Evolutionary conservation across 257 asterid species (phyloP), one percentile per base, ranked within the genome.

Genomic region (Solanum stenotomum): DNA sequence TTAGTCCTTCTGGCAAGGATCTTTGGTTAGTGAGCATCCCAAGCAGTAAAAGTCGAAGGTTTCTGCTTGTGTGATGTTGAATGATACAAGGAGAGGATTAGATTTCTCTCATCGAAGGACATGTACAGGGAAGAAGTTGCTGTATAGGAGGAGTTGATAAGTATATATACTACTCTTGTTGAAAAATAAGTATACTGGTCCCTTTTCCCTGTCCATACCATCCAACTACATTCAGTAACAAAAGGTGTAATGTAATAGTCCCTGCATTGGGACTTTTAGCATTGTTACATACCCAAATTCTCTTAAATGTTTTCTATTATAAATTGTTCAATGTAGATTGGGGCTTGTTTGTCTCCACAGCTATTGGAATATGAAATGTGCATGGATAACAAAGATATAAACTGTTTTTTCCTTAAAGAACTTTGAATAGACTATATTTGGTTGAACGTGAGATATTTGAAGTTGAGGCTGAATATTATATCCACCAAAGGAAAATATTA

Each of bases 31-130:
- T 89, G 86, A 86, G 93, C 96, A 87, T 93, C 92, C 91, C 91
- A 85, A 90, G 92, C 91, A 90, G 91, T 87, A 35, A 46, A 84
- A 86, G 42, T 85, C 22, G 3, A 10, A 63, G 77, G 29, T 34
- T 87, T 90, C 94, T 92, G 94, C 93, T 91, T 86, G 92, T 88
- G 92, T 89, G 91, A 89, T 89, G 93, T 68, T 81, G 81, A 82
- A 75, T 75, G 31, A 75, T 75, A 38, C 34, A 76, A 75, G 67
- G 88, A 84, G 87, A 75, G 67, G 81, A 88, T 56, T 38, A 44
- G 8, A 16, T 37, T 46, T 76, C 89, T 79, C 70, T 27, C 68
- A 13, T 15, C 8, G 42, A 40, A 38, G 68, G 77, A 49, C 89
- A 38, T 90, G 94, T 91, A 91, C 86, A 89, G 87, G 82, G 77